phyloP scores from a whole-genome alignment of 306 rosid species.

The Betula pendula region DNA sequence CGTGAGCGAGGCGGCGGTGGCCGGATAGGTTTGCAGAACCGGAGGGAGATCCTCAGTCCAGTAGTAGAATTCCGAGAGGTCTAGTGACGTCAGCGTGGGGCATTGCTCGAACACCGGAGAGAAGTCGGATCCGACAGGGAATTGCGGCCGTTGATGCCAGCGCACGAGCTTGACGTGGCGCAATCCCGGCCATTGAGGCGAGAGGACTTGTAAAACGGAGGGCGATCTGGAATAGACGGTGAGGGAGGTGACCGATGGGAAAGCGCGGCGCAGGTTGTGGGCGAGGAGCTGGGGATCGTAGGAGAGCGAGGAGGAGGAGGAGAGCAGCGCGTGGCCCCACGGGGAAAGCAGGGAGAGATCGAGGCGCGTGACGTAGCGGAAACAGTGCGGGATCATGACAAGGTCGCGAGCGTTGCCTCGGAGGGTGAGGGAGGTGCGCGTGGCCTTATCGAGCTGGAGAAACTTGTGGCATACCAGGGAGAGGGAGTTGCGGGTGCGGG shows the following conservation, averaged over 20 bases:
- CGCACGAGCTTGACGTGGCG: slow-evolving; percentile 73
- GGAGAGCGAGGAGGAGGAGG: slow-evolving; percentile 30
- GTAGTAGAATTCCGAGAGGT: slow-evolving; percentile 82
- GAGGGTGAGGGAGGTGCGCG: slow-evolving; percentile 71
- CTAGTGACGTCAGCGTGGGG: slow-evolving; percentile 53
- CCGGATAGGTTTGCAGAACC: slow-evolving; percentile 45
- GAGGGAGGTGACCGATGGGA: slow-evolving; percentile 71
- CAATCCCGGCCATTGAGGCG: slow-evolving; percentile 66
- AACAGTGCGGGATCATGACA: slow-evolving; percentile 57
- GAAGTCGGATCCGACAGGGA: slow-evolving; percentile 59
- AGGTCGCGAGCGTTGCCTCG: slow-evolving; percentile 91
- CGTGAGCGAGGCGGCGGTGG: slow-evolving; percentile 56
- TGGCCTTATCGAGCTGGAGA: slow-evolving; percentile 53
- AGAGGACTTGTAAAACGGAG: slow-evolving; percentile 52
- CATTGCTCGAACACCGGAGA: slow-evolving; percentile 56
- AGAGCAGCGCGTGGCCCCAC: slow-evolving; percentile 86
- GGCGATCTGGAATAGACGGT: slow-evolving; percentile 70
- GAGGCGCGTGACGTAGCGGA: slow-evolving; percentile 55
- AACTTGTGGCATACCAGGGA: slow-evolving; percentile 63
- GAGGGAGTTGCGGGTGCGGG: slow-evolving; percentile 68
- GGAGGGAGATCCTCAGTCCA: slow-evolving; percentile 90
- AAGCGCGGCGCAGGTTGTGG: slow-evolving; percentile 56
- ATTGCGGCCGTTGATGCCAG: slow-evolving; percentile 80
- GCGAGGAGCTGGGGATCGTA: slow-evolving; percentile 60
- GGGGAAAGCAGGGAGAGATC: slow-evolving; percentile 83